A percentile compares a stretch with the other conserved stretches of the same genome.
Conservation (phyloP, 2,329 filamentous ascomycete species). For the Sporothrix pseudoabietina region DNA sequence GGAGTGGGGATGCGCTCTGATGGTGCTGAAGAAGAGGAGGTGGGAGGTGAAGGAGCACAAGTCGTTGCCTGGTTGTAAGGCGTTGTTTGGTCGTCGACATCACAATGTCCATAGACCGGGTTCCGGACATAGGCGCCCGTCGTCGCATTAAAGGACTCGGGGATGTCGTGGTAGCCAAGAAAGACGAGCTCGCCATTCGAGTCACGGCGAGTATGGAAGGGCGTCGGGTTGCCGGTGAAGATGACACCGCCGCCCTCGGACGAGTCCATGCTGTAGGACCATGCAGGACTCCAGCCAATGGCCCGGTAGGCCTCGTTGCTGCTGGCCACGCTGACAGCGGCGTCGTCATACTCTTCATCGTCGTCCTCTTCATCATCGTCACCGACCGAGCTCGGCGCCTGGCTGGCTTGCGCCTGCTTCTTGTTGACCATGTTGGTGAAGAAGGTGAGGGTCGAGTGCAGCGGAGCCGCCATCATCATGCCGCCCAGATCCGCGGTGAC, state of each 20-base stretch:
- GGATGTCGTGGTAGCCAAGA: not conserved
- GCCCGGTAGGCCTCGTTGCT: not conserved
- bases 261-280: not conserved
- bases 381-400: not conserved
- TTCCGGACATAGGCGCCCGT: not conserved
- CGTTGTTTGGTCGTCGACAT: not conserved
- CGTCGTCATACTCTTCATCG: not conserved
- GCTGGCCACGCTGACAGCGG: not conserved
- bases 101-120: not conserved
- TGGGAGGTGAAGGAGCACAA: not conserved
- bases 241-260: conserved; percentile 1
- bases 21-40: not conserved
- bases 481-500: not conserved
- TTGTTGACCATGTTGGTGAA: conserved; percentile 3
- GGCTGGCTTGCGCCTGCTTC: not conserved
- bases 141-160: not conserved
- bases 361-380: not conserved
- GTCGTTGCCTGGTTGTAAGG: too few relatives aligned
- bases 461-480: conserved; percentile 6
- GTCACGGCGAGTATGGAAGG: not conserved
- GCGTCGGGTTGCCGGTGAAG: not conserved
- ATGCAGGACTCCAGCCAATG: not conserved
- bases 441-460: not conserved
- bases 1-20: not conserved
- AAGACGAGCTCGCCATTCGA: conserved; percentile 3